Base-by-base conservation (phyloP, 306 rosid genomes). In the Quercus cerris region DNA sequence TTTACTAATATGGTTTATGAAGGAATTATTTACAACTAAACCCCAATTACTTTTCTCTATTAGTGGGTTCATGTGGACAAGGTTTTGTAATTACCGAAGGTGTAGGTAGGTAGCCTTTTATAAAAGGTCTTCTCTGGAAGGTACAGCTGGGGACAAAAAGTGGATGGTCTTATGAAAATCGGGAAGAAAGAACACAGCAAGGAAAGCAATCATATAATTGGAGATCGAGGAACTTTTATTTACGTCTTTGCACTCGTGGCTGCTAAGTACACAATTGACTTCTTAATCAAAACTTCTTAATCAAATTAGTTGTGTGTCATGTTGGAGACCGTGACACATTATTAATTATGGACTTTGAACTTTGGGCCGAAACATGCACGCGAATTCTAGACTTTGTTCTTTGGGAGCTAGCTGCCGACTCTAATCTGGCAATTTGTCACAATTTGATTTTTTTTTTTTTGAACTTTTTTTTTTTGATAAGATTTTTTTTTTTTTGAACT, bases 121-220 rank as follows among this genome's bases (percentile, higher is more conserved):
- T 8, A 30, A 72, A 81, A 87, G 63, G 78, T 72, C 59, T 31
- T 75, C 58, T 75, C 75, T 78, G 76, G 80, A 84, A 82, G 81
- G 71, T 82, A 77, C 74, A 84, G 69, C 69, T 81, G 78, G 78
- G 23, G 86, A 86, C 88, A 83, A 85, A 64, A 78, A 85, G 86
- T 25, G 56, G 18, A 14, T 75, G 44, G 28, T 71, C 38, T 73
- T 61, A 77, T 6, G 56, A 75, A 83, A 86, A 61, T 18, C 8
- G 1, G 74, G 41, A 35, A 6, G 75, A 64, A 38, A 72, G 49
- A 75, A 73, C 25, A 70, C 68, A 27, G 19, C 71, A 0, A 67
- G 51, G 25, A 35, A 17, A 18, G 25, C 59, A 72, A 35, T 69
- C 78, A 64, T 74, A 35, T 10, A 23, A 33, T 73, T 70, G 44